Conservation (phyloP, 495 filamentous ascomycete genomes). For the Lasiosphaeria miniovina region DNA sequence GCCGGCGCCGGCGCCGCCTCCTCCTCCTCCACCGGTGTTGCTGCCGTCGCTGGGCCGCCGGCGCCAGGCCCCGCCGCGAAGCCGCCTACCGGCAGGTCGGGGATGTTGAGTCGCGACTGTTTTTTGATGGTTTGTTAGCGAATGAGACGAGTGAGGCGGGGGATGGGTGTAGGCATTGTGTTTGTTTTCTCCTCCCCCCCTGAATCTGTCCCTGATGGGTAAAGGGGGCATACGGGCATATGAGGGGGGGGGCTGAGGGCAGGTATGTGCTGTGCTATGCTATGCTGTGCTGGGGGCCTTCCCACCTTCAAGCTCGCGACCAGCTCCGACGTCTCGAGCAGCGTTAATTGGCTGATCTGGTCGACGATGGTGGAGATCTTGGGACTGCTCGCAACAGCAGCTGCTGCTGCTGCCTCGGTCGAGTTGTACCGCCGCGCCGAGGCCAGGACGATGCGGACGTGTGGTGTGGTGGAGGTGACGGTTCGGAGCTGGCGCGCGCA, state of each 20-base stretch:
- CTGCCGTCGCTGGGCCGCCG: conserved; percentile 49
- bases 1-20: conserved; percentile 81
- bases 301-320: conserved; percentile 84
- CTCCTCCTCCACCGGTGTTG: conserved; percentile 68
- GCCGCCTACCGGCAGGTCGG: conserved; percentile 90
- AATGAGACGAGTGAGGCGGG: background rate
- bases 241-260: too few species aligned
- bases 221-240: too few species aligned
- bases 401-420: conserved; percentile 59
- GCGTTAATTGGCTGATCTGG: conserved; percentile 95
- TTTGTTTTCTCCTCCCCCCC: background rate
- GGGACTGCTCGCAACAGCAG: conserved; percentile 41
- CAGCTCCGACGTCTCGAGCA: conserved; percentile 94
- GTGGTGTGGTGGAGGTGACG: conserved; percentile 18
- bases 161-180: background rate
- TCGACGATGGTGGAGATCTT: conserved; percentile 94
- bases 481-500: conserved; percentile 55
- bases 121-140: background rate
- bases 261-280: background rate
- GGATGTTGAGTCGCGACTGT: conserved; percentile 93
- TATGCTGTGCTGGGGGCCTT: background rate
- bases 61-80: conserved; percentile 54
- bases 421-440: conserved; percentile 66
- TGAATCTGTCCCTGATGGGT: background rate
- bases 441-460: conserved; percentile 24